phyloP scores from a whole-genome alignment of 768 basidiomycete genomes.

The Rubroboletus pulcherrimus region DNA sequence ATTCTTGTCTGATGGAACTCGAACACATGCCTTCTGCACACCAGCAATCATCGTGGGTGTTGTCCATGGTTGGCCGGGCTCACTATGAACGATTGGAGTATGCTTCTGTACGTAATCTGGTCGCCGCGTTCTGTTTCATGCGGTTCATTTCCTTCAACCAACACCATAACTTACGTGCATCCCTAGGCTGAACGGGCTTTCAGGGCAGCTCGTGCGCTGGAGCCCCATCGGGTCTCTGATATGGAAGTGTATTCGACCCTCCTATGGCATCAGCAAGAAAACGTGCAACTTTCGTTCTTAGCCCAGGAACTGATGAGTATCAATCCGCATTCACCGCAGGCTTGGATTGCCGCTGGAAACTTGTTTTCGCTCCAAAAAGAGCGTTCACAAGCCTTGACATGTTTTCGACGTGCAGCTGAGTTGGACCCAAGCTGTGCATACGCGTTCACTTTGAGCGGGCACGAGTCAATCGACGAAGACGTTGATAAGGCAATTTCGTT shows the following conservation, averaged over 20 bases:
- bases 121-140: constrained; percentile 4
- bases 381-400: constrained; percentile 86
- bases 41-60: constrained; percentile 70
- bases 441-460: constrained; percentile 93
- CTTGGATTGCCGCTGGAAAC: constrained; percentile 98
- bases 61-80: constrained; percentile 80
- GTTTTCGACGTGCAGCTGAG: constrained; percentile 89
- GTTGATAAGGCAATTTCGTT: constrained; percentile 86
- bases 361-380: constrained; percentile 94
- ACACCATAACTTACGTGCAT: constrained; percentile 16
- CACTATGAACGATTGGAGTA: constrained; percentile 92
- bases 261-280: constrained; percentile 88
- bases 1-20: constrained; percentile 69
- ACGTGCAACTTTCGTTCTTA: constrained; percentile 83
- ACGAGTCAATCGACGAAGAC: constrained; percentile 96
- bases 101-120: constrained; percentile 60
- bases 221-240: constrained; percentile 87
- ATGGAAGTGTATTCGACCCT: constrained; percentile 97
- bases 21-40: constrained; percentile 72
- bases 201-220: constrained; percentile 69
- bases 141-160: constrained; percentile 15
- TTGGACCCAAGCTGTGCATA: constrained; percentile 90
- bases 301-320: constrained; percentile 90
- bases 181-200: constrained; percentile 87
- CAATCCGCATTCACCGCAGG: constrained; percentile 75